Percentiles rank a stretch among this genome's conserved stretches.
Conservation (phyloP, 2,329 filamentous ascomycete genomes). For the Fusarium sp. region DNA sequence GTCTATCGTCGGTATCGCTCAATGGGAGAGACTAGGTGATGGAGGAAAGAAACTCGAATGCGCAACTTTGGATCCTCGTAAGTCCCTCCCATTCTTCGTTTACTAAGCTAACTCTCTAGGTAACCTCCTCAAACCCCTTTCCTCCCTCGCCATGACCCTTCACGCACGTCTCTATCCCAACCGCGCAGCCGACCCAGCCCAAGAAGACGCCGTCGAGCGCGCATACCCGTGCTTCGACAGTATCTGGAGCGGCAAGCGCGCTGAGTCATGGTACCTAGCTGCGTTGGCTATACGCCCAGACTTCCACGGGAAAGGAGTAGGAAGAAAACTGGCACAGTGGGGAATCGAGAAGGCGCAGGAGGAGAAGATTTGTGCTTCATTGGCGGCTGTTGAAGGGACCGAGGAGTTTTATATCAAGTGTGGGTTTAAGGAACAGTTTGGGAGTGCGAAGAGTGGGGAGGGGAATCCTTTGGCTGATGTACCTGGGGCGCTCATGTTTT, state of each 20-base stretch:
- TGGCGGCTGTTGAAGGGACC: constrained; percentile 53
- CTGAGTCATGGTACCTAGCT: constrained; percentile 52
- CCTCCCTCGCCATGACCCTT: constrained; percentile 23
- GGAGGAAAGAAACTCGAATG: constrained; percentile 29
- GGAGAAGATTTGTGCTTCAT: constrained; percentile 53
- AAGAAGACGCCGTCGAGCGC: constrained; percentile 31
- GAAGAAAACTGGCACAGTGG: constrained; percentile 54
- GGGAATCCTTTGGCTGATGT: constrained; percentile 30
- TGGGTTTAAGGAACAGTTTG: constrained; percentile 34
- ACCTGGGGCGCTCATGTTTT: constrained; percentile 27
- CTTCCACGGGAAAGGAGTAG: constrained; percentile 52
- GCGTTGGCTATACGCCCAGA: constrained; percentile 53
- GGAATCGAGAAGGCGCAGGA: constrained; percentile 52
- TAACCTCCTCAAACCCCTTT: constrained; percentile 33
- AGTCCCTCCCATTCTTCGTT: not conserved
- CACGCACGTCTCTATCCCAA: constrained; percentile 19
- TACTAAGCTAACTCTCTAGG: constrained; percentile 21
- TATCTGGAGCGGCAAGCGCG: constrained; percentile 36
- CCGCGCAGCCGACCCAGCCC: constrained; percentile 18
- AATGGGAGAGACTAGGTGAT: constrained; percentile 36
- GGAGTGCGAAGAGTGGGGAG: constrained; percentile 11
- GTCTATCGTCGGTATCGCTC: constrained; percentile 26
- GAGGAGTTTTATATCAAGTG: constrained; percentile 52
- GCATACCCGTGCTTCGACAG: constrained; percentile 30
- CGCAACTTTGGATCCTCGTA: constrained; percentile 27